Evolutionary conservation across 2,329 filamentous ascomycete genomes (phyloP), one percentile per base, ranked within the genome.

Genomic region (Myriosclerotinia curreyana): DNA sequence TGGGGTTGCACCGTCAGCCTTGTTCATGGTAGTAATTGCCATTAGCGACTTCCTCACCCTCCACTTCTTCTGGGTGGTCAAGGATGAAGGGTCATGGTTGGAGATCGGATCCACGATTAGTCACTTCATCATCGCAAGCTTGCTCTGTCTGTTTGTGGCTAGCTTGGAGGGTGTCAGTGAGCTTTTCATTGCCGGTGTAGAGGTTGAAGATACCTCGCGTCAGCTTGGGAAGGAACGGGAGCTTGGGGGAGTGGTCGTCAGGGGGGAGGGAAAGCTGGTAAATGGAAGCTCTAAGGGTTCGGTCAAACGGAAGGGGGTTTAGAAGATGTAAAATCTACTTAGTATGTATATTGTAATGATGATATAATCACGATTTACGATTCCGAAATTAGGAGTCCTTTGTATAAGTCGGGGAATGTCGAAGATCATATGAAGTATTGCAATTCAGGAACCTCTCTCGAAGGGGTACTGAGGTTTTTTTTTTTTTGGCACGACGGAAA

Each of bases 101-200:
- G 95, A 99, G 75, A 99, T 99, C 74, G 95, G 95, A 40, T 96
- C 92, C 36, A 97, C 92, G 4, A 99, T 99, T 69, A 96, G 86
- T 73, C 93, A 98, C 75, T 99, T 98, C 76, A 86, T 87, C 66
- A 98, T 99, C 78, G 94, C 92, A 22, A 97, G 92, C 76, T 76
- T 91, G 70, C 74, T 98, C 52, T 95, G 92, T 70, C 87, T 96
- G 11, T 99, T 99, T 78, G 92, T 99, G 51, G 91, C 92, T 0
- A 86, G 84, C 17, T 78, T 99, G 53, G 95, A 99, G 78, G 87
- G 89, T 20, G 84, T 96, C 4, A 96, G 92, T 73, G 90, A 91
- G 72, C 76, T 90, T 55, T 91, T 97, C 69, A 90, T 96, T 59
- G 81, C 86, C 12, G 94, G 93, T 0, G 86, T 97, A 20, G 86